Evolutionary conservation across 345 rosid species (phyloP).

Genomic region (Heritiera littoralis): DNA sequence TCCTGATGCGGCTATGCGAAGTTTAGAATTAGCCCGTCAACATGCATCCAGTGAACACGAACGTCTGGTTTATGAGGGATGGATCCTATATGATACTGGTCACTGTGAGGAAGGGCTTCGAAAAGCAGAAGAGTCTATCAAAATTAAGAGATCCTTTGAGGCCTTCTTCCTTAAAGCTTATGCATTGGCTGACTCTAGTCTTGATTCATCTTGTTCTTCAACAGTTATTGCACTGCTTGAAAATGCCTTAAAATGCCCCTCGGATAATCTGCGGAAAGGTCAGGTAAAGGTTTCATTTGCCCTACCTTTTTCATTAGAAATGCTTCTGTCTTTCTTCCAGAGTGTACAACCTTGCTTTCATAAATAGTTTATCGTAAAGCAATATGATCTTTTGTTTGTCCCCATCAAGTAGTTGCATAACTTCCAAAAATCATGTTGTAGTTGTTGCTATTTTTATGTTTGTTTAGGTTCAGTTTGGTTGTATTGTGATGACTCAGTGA

Average conservation of each 20-base stretch:
- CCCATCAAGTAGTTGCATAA: neutral
- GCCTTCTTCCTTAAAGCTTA: constrained; percentile 98
- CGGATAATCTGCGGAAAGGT: constrained; percentile 96
- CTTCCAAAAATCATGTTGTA: neutral
- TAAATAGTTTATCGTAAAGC: neutral
- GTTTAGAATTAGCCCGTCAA: constrained; percentile 86
- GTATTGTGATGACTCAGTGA: neutral
- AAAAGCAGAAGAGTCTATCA: constrained; percentile 88
- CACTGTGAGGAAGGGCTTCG: constrained; percentile 92
- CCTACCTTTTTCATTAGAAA: constrained; percentile 11
- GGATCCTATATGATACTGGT: constrained; percentile 97
- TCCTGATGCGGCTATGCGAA: constrained; percentile 96
- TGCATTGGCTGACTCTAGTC: constrained; percentile 95
- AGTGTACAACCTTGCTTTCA: neutral
- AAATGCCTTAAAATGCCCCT: constrained; percentile 93
- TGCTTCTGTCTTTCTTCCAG: neutral
- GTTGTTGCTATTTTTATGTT: neutral
- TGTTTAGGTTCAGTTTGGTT: neutral
- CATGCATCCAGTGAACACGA: constrained; percentile 90
- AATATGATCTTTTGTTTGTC: neutral
- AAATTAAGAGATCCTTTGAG: constrained; percentile 86
- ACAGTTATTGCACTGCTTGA: constrained; percentile 90
- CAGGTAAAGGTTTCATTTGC: constrained; percentile 59
- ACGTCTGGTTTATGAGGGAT: constrained; percentile 91
- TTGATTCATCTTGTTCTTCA: constrained; percentile 72